phyloP scores from a whole-genome alignment of 495 filamentous ascomycete species.

The Aspergillus asperescens region DNA sequence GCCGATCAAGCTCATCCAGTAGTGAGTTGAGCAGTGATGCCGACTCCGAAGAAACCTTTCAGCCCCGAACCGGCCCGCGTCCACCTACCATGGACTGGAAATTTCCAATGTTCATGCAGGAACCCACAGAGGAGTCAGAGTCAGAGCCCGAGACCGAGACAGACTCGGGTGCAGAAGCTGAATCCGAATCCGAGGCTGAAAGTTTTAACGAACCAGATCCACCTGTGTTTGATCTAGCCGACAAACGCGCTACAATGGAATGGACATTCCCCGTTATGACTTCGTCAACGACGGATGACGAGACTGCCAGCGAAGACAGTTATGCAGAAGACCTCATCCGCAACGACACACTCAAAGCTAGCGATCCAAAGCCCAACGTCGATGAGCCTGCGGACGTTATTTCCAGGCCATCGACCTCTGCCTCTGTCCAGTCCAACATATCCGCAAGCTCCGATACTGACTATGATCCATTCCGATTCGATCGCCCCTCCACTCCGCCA shows the following conservation, averaged over 20 bases:
- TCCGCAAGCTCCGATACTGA: slow-evolving; percentile 34
- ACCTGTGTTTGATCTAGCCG: slow-evolving; percentile 4
- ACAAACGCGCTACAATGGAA: slow-evolving; percentile 24
- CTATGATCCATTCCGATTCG: slow-evolving; percentile 45
- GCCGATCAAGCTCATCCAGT: slow-evolving; percentile 29
- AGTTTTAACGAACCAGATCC: neutral
- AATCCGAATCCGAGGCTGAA: slow-evolving; percentile 19
- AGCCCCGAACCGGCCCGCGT: slow-evolving; percentile 34
- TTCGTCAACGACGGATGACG: slow-evolving; percentile 16
- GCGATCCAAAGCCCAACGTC: slow-evolving; percentile 19
- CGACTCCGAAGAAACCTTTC: slow-evolving; percentile 26
- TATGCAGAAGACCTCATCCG: slow-evolving; percentile 17
- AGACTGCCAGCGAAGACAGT: slow-evolving; percentile 10
- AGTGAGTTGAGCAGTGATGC: slow-evolving; percentile 23
- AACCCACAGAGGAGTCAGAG: slow-evolving; percentile 21
- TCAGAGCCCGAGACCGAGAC: neutral
- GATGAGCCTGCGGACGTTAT: slow-evolving; percentile 22
- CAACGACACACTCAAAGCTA: slow-evolving; percentile 36
- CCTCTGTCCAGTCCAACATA: slow-evolving; percentile 28
- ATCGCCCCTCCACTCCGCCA: slow-evolving; percentile 31
- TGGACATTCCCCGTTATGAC: slow-evolving; percentile 48
- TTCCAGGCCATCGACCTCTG: slow-evolving; percentile 41
- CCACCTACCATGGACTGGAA: slow-evolving; percentile 50
- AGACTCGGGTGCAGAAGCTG: slow-evolving; percentile 7
- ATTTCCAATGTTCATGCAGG: slow-evolving; percentile 35